These are phyloP conservation scores for Mortierella polycephala DNA, from an alignment of 371 early-diverging fungal species.

Conservation along the genomic window DNA sequence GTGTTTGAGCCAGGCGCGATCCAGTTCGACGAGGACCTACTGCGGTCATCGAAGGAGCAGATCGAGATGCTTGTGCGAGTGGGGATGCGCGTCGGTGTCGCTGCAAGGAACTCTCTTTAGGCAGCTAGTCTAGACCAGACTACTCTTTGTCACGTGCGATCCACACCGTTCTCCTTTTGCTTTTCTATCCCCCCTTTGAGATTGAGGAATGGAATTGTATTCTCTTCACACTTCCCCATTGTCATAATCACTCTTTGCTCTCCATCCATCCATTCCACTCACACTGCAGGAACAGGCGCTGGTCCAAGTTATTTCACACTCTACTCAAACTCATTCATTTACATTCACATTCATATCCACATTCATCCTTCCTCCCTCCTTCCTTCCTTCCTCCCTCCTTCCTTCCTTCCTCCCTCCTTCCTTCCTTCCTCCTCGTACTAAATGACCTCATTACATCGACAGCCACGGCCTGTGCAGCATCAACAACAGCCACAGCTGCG, in stretches of 20 bases:
- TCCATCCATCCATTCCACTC: no score
- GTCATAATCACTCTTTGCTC: no score
- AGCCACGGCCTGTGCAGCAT: background rate
- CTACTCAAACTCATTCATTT: background rate
- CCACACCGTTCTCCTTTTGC: no score
- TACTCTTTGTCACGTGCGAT: no score
- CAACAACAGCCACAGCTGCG: slow-evolving; percentile 1
- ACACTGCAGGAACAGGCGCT: no score
- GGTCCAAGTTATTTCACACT: no score
- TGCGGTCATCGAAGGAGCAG: slow-evolving; percentile 58
- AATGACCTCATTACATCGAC: background rate
- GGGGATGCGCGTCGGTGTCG: slow-evolving; percentile 56
- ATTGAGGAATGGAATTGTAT: no score
- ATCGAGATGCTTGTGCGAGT: slow-evolving; percentile 68
- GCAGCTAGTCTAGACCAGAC: background rate
- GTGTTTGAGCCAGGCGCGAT: slow-evolving; percentile 74
- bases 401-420: background rate
- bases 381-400: background rate
- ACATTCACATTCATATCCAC: background rate
- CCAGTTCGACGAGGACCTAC: slow-evolving; percentile 74
- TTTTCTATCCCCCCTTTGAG: no score
- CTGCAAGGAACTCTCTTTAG: slow-evolving; percentile 4
- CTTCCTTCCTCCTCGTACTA: background rate
- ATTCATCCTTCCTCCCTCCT: background rate
- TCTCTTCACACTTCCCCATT: no score